Conservation (phyloP, 345 rosid species). For the Gynandropsis gynandra region DNA sequence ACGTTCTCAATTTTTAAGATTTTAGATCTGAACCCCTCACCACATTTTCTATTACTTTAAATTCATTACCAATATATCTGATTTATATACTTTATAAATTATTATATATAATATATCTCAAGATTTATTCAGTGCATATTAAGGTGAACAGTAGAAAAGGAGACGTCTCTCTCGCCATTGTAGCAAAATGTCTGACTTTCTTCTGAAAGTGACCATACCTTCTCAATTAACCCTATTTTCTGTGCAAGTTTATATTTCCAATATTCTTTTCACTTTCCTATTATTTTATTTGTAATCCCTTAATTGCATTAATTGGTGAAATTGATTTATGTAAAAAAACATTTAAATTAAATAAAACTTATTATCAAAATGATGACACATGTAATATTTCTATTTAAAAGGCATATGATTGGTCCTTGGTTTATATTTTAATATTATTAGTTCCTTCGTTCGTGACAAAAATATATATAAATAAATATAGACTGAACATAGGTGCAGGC, state of each 20-base stretch:
- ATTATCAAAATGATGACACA: no score
- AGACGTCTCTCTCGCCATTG: constrained; percentile 77
- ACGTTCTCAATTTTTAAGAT: no score
- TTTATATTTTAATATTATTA: no score
- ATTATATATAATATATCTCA: not conserved
- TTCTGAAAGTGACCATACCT: constrained; percentile 32
- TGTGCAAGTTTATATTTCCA: constrained; percentile 21
- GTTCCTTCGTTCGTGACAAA: no score
- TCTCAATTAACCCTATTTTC: constrained; percentile 22
- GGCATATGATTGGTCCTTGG: no score
- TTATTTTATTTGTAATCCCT: constrained; percentile 9
- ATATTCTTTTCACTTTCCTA: not conserved
- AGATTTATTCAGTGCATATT: no score
- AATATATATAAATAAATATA: constrained; percentile 24
- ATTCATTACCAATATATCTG: no score
- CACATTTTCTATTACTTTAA: no score
- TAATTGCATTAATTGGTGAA: constrained; percentile 6
- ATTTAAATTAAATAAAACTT: no score
- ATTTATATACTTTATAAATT: not conserved
- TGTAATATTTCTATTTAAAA: no score
- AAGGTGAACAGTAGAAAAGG: constrained; percentile 17
- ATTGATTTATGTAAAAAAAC: not conserved
- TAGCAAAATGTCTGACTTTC: constrained; percentile 41
- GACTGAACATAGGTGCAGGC: constrained; percentile 33
- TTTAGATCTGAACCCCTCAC: no score